Base-by-base conservation (phyloP, 257 asterid genomes). In the Thymus mandschuricus region DNA sequence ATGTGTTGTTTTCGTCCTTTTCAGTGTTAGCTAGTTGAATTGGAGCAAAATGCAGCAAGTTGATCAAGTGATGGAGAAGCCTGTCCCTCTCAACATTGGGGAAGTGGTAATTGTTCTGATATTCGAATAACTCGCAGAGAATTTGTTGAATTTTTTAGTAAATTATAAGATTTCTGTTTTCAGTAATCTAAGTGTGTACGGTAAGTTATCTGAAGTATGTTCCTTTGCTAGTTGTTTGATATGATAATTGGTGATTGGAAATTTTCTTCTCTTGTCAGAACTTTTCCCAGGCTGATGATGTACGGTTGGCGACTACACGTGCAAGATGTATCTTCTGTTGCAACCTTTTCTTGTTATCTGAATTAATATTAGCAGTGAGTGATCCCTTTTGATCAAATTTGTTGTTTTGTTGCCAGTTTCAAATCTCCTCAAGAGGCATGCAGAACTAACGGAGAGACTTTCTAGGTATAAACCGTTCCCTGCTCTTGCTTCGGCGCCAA, bases 401-500 rank as follows among this genome's bases (percentile, higher is more conserved):
- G 30, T 59, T 64, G 31, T 68, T 72, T 74, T 72, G 41, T 67
- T 82, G 59, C 69, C 90, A 92, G 98, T 90, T 82, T 81, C 97
- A 27, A 88, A 77, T 81, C 82, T 92, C 75, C 92, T 92, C 52
- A 92, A 85, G 81, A 86, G 97, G 83, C 97, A 92, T 76, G 96
- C 89, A 56, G 97, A 87, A 40, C 75, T 92, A 63, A 81, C 92
- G 40, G 98, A 92, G 76, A 87, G 96, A 30, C 98, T 92, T 78
- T 90, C 98, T 69, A 88, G 98, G 98, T 90, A 90, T 33, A 21
- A 10, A 48, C 15, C 43, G 27, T 68, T 27, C 71, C 41, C 43
- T 27, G 15, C 41, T 49, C 21, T 51, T 64, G 60, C 40, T 55
- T 48, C 21, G 64, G 10, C 31, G 66, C 31, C 21, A 9, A 46